Conservation (phyloP, 2,329 filamentous ascomycete genomes). For the Ceratocystis eucalypticola region DNA sequence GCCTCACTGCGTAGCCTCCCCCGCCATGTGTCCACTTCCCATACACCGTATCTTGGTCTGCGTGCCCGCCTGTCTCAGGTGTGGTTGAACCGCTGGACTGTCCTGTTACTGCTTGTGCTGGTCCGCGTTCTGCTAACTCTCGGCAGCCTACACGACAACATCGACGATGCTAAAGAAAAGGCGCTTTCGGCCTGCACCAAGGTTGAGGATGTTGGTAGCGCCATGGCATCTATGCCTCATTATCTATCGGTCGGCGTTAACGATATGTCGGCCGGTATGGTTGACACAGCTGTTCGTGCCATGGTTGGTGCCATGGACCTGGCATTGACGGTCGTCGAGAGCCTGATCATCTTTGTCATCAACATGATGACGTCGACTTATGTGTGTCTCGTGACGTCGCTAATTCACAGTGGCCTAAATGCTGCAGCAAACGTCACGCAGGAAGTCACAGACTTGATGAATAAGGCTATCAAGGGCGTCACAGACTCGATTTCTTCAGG, state of each 20-base stretch:
- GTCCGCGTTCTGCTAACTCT: constrained; percentile 67
- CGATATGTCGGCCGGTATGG: constrained; percentile 62
- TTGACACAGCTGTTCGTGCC: constrained; percentile 67
- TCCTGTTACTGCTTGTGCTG: constrained; percentile 75
- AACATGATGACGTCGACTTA: constrained; percentile 85
- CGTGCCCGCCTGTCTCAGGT: constrained; percentile 82
- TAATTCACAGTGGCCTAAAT: constrained; percentile 65
- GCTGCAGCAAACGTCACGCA: constrained; percentile 44
- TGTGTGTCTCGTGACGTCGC: constrained; percentile 73
- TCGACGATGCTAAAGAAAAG: constrained; percentile 62
- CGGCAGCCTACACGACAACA: constrained; percentile 55
- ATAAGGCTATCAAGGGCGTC: constrained; percentile 40
- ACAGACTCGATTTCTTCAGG: constrained; percentile 45
- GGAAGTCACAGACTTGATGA: constrained; percentile 38
- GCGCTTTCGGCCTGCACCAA: constrained; percentile 80
- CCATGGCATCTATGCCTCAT: constrained; percentile 96
- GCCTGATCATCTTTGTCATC: constrained; percentile 82
- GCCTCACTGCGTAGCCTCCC: constrained; percentile 25
- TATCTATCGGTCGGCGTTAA: constrained; percentile 87
- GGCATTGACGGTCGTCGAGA: constrained; percentile 69
- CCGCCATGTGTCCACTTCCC: constrained; percentile 44
- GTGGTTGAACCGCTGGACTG: constrained; percentile 96
- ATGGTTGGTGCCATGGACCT: constrained; percentile 68
- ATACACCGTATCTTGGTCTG: constrained; percentile 86
- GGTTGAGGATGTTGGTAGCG: constrained; percentile 83